Evolutionary conservation across 2,329 filamentous ascomycete genomes (phyloP), one percentile per base, ranked within the genome.

Genomic region (Fusarium pseudonygamai): DNA sequence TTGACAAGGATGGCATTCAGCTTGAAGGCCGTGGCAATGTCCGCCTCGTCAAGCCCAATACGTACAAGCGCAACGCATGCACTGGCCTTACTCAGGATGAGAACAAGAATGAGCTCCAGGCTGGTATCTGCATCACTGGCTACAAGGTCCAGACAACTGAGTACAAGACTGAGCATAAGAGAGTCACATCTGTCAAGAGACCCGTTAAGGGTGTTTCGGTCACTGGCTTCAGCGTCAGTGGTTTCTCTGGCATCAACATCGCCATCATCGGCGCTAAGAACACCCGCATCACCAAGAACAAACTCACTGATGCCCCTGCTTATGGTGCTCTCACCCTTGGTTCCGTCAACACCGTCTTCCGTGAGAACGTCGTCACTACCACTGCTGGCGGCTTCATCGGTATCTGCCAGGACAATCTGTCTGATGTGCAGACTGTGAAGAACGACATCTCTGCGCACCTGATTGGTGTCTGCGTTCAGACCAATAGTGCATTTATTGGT

Each of bases 261-360:
- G 81, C 79, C n/a, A 69, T 83, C 14, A 46, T 83, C 3, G 82
- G 81, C 6, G 80, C 77, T 15, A 63, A 77, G 46, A 78, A 82
- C 46, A 72, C 74, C 3, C 56, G 24, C 13, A 45, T 68, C 34
- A 39, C 28, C n/a, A 71, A 69, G 40, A 73, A 76, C 36, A 77
- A 70, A 16, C 60, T 77, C 37, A 60, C 62, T 12, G 70, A 76
- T 32, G 74, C 52, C 1, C 56, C 34, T 3, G 58, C 64, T 15
- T 84, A 84, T 47, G 82, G 82, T 6, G 66, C 75, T 26, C 78
- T 84, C n/a, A 81, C 82, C 8, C 74, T 77, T n/a, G 82, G 82
- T 14, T 83, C 80, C 1, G 64, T 70, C 28, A 75, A 79, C 58
- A 81, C 79, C 1, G 37, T 77, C 7, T 59, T 82, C 32, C 58